These are phyloP conservation scores for Fagopyrum tataricum DNA, from an alignment of 148 eudicot species.

Conservation along the genomic window DNA sequence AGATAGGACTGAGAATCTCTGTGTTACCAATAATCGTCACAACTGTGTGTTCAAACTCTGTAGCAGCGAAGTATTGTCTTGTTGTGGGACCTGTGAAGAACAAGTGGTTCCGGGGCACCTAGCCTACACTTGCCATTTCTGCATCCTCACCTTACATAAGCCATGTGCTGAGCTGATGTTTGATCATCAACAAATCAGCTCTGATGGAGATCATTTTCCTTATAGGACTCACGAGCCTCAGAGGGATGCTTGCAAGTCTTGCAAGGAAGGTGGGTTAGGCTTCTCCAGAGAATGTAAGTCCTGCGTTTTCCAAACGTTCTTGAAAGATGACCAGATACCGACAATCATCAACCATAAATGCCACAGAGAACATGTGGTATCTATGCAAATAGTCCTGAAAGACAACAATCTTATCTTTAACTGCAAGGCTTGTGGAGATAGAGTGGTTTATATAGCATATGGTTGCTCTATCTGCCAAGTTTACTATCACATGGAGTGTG, in stretches of 20 bases:
- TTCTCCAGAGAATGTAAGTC: not conserved
- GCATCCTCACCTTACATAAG: too few relatives aligned
- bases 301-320: not conserved
- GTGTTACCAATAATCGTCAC: not conserved
- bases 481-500: not conserved
- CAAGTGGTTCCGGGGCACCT: not conserved
- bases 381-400: not conserved
- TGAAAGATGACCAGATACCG: not conserved
- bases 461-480: not conserved
- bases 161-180: not conserved
- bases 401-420: not conserved
- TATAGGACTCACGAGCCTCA: not conserved
- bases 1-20: not conserved
- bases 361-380: not conserved
- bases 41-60: not conserved
- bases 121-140: not conserved
- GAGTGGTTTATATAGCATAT: not conserved
- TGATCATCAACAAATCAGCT: too few relatives aligned
- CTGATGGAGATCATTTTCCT: too few relatives aligned
- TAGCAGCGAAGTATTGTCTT: not conserved
- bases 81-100: not conserved
- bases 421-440: not conserved
- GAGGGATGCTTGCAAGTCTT: not conserved
- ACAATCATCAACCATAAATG: not conserved
- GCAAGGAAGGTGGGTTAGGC: not conserved